Evolutionary conservation across 2,329 filamentous ascomycete species (phyloP).

Genomic region (Penicillium sp.): DNA sequence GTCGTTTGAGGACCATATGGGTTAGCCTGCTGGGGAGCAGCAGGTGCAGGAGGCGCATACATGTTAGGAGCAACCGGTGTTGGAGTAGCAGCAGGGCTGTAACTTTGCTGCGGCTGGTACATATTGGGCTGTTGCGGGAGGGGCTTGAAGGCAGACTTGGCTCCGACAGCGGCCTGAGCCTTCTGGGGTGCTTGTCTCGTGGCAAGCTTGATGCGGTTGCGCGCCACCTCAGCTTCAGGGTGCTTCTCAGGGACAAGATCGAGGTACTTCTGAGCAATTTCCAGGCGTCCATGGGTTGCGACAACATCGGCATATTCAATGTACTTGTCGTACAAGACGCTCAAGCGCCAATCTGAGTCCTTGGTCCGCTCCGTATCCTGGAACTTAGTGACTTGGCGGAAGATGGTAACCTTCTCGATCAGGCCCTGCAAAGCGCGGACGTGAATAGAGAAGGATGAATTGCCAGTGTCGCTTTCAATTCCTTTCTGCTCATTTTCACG

Average conservation of each 20-base stretch:
- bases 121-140: conserved; percentile 36
- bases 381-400: conserved; percentile 92
- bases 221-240: conserved; percentile 80
- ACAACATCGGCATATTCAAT: conserved; percentile 95
- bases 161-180: conserved; percentile 40
- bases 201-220: conserved; percentile 80
- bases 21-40: conserved; percentile 37
- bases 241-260: conserved; percentile 80
- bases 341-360: conserved; percentile 81
- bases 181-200: conserved; percentile 61
- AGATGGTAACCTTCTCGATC: conserved; percentile 97
- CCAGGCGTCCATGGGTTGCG: conserved; percentile 81
- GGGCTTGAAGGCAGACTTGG: conserved; percentile 47
- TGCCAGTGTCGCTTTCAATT: conserved; percentile 65
- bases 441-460: conserved; percentile 88
- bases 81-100: conserved; percentile 27
- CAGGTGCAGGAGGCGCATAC: conserved; percentile 40
- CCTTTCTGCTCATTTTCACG: conserved; percentile 76
- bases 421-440: conserved; percentile 85
- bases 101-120: conserved; percentile 38
- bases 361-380: conserved; percentile 71
- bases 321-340: conserved; percentile 87
- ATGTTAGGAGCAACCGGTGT: conserved; percentile 30
- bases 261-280: conserved; percentile 86
- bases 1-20: conserved; percentile 51